A percentile compares a stretch with the other conserved stretches of the same genome.
These are phyloP conservation scores for Paramecium octaurelia DNA, from an alignment of 73 alveolate species.

Conservation along the genomic window DNA sequence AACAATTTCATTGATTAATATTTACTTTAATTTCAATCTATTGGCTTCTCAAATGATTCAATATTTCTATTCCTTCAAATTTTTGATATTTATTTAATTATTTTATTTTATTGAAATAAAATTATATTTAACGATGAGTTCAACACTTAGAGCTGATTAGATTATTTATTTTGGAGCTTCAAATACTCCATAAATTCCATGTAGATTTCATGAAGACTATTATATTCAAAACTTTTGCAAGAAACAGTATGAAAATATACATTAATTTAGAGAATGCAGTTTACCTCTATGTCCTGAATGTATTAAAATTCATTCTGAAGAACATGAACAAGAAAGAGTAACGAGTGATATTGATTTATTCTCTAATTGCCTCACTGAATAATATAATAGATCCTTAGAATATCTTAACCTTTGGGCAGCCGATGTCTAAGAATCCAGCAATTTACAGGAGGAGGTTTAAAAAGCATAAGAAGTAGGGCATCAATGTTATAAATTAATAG, in stretches of 20 bases:
- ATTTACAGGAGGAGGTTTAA: background rate
- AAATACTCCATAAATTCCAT: background rate
- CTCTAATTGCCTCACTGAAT: background rate
- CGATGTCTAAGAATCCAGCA: background rate
- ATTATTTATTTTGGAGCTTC: background rate
- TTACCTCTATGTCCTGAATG: background rate
- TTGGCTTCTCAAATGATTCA: background rate
- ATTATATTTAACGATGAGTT: background rate
- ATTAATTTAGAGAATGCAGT: background rate
- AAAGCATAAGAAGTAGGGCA: background rate
- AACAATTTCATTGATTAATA: background rate
- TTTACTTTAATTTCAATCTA: too few species aligned
- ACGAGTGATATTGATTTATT: background rate
- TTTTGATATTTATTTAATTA: background rate
- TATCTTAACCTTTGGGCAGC: background rate
- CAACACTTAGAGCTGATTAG: background rate
- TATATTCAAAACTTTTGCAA: background rate
- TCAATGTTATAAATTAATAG: background rate
- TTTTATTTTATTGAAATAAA: background rate
- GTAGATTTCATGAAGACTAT: slow-evolving; percentile 7
- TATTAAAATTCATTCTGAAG: slow-evolving; percentile 14
- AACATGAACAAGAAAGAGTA: background rate
- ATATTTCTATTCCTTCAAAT: background rate
- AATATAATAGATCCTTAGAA: background rate
- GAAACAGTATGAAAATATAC: background rate